Percentiles rank a stretch among this genome's conserved stretches.
Evolutionary conservation across 2,329 filamentous ascomycete genomes (phyloP).

Genomic region (Aureobasidium pullulans): DNA sequence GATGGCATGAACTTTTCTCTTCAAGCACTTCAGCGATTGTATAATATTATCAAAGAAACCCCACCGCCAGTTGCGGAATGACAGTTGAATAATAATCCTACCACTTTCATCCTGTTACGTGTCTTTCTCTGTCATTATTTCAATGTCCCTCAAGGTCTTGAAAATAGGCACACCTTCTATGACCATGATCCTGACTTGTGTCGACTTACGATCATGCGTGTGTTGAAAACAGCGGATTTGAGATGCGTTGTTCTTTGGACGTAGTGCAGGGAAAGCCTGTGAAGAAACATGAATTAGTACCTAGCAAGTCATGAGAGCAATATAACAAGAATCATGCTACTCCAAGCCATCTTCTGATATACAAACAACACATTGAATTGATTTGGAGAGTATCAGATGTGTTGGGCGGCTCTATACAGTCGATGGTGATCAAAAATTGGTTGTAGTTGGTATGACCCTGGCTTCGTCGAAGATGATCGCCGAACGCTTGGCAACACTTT

Average conservation of each 20-base stretch:
- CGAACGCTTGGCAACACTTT: conserved; percentile 2
- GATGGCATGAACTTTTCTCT: conserved; percentile 5
- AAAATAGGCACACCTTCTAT: no score
- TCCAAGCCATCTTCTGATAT: no score
- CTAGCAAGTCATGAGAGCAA: no score
- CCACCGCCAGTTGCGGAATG: not conserved
- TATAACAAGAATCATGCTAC: no score
- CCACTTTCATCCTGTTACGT: not conserved
- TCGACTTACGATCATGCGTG: no score
- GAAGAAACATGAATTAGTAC: no score
- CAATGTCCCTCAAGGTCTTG: not conserved
- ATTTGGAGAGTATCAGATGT: no score
- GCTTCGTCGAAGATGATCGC: accelerated
- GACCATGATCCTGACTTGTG: no score
- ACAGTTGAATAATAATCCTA: conserved; percentile 2
- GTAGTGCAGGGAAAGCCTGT: no score
- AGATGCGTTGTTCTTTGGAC: no score
- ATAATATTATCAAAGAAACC: not conserved
- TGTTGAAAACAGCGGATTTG: no score
- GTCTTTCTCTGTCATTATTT: not conserved
- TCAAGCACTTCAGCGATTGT: conserved; percentile 13
- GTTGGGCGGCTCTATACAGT: not conserved
- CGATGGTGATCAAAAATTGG: not conserved
- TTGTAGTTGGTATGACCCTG: not conserved
- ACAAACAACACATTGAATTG: no score